Base-by-base conservation (phyloP, 139 green algal species). In the Asterochloris erici region DNA sequence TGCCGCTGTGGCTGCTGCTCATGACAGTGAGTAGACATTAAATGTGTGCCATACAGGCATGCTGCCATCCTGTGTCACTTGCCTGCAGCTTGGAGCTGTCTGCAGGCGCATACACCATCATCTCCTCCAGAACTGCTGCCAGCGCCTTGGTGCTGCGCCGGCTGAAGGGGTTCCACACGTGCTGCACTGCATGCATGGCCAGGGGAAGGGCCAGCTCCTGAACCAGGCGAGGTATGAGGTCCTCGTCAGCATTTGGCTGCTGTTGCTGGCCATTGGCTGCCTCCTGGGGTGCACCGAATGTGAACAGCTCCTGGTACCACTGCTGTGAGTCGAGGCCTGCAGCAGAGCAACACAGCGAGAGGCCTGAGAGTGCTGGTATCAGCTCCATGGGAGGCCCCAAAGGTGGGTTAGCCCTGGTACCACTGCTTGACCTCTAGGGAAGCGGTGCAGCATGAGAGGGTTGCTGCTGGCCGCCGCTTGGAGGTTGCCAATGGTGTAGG, bases 271-370 rank as follows among this genome's bases (percentile, higher is more conserved):
- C 73, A 76, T 63, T 77, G 66, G 29, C 68, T 11, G 82, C 69
- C 73, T 84, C 85, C 11, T 54, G 63, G 0, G 26, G 64, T 83
- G 93, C 84, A 28, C 94, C 94, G 62, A 93, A 98, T 61, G 97
- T 92, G 84, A 97, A 98, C 76, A 98, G 89, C 76, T 90, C 62
- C 61, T 89, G 81, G 84, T 98, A 96, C 92, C 92, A 95, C 11
- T 83, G 63, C 76, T 92, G 89, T 15, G 79, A 84, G 86, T 95
- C 92, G 81, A 94, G 92, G 69, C 87, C 87, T 91, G 88, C 70
- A 79, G 63, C 21, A 70, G 60, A 15, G 38, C 38, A 54, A 54
- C 38, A 54, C 6, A 6, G 38, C 6, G 38, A 54, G 38, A 54
- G 38, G 38, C 38, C 2, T 2, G 38, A 6, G 38, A 2, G 6